Evolutionary conservation across 192 early-diverging fungal genomes (phyloP), one percentile per base, ranked within the genome.

Genomic region (Rhizophagus clarus): DNA sequence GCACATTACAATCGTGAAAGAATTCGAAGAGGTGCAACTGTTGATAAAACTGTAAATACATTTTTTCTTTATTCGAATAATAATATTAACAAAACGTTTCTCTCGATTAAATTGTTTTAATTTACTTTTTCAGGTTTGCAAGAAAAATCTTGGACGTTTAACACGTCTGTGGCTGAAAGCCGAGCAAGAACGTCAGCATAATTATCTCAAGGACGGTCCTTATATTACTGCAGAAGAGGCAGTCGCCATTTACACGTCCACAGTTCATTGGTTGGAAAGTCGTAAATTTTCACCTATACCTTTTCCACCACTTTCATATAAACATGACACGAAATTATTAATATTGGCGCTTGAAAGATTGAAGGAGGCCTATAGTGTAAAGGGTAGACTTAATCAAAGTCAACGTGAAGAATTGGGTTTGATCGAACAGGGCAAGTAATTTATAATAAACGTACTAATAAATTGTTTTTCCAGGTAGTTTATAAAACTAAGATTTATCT

Each of bases 1-100:
- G 92, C 97, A 15, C 97, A 99, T 88, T 99, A 98, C 86, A 99
- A 98, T 88, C 94, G 98, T 80, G 98, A 98, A 85, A 96, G 98
- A 86, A 97, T 99, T 81, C 93, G 96, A 62, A 93, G 97, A 74
- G 98, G 98, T 81, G 97, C 98, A 9, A 98, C 98, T 4, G 97
- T 98, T 24, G 98, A 99, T 85, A 99, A 99, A 87, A 97, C 96
- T n/a, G 95, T 70, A 70, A 67, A 67, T 67, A 31, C 14, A 6
- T 31, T 28, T 29, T 31, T 17, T 29, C 14, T 9, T 66, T 66
- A 32, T 3, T 66, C 12, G 29, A 14, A 66, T 29, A 9, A 9
- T 40, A 4, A 8, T 40, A 40, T 40, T 6, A 8, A 40, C 2
- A 40, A 29, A 29, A 29, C 4, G 15, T 56, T 56, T 17, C 2